phyloP scores from a whole-genome alignment of 306 rosid species.

The Rosa rugosa region DNA sequence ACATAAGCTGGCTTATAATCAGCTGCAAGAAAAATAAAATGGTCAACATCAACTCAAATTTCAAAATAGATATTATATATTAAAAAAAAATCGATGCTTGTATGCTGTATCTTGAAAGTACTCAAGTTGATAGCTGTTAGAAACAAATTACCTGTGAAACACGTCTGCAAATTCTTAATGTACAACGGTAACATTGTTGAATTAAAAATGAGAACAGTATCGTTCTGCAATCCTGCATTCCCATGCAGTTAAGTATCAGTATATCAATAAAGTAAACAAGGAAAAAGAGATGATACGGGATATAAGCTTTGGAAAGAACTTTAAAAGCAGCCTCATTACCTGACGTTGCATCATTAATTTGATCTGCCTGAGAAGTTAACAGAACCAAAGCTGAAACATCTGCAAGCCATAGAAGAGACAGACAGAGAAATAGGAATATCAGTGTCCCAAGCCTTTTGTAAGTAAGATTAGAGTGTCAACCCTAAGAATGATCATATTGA shows the following conservation, averaged over 20 bases:
- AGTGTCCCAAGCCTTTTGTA: background rate
- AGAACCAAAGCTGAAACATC: conserved; percentile 71
- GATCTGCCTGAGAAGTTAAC: conserved; percentile 46
- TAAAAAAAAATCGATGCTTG: background rate
- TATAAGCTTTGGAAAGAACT: conserved; percentile 43
- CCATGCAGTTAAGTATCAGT: conserved; percentile 19
- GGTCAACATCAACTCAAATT: conserved; percentile 17
- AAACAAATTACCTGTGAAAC: conserved; percentile 55
- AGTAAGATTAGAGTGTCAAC: conserved; percentile 13
- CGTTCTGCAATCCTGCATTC: conserved; percentile 64
- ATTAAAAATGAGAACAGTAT: conserved; percentile 54
- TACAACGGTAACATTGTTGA: conserved; percentile 51
- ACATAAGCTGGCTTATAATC: conserved; percentile 41
- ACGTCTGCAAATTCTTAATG: conserved; percentile 49
- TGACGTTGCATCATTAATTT: conserved; percentile 46
- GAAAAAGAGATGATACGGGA: conserved; percentile 5
- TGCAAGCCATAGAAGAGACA: conserved; percentile 41
- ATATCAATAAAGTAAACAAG: conserved; percentile 27
- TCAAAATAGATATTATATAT: background rate
- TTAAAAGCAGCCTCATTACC: conserved; percentile 48
- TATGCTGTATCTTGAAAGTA: background rate
- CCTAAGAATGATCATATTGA: background rate
- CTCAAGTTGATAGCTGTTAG: background rate
- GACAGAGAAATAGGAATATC: conserved; percentile 12
- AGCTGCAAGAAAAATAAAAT: conserved; percentile 52